Percentiles rank a stretch among this genome's conserved stretches.
phyloP scores from a whole-genome alignment of 1,284 basidiomycete genomes.

The Papiliotrema fonsecae region DNA sequence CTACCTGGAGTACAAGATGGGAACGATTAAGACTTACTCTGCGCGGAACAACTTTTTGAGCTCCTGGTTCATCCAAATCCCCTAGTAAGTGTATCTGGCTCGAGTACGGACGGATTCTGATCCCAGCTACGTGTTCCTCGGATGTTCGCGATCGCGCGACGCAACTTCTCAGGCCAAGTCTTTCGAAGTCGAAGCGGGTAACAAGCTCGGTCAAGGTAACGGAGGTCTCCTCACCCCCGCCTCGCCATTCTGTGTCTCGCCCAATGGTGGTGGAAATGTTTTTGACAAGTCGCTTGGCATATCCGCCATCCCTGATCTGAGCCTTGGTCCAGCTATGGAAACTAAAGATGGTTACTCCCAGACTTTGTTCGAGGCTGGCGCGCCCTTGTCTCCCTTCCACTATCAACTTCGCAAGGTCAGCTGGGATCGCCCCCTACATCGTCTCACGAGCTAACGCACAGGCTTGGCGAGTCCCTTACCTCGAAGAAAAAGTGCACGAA shows the following conservation, averaged over 20 bases:
- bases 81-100: constrained; percentile 38
- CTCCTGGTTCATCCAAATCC: constrained; percentile 64
- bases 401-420: constrained; percentile 61
- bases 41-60: constrained; percentile 68
- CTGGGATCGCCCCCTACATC: constrained; percentile 2
- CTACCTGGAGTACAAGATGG: constrained; percentile 77
- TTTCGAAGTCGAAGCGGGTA: constrained; percentile 68
- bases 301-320: constrained; percentile 48
- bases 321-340: constrained; percentile 39
- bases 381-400: constrained; percentile 68
- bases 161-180: constrained; percentile 59
- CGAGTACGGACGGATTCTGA: constrained; percentile 33
- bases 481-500: constrained; percentile 66
- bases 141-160: constrained; percentile 63
- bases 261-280: constrained; percentile 33
- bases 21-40: constrained; percentile 68
- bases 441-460: constrained; percentile 28
- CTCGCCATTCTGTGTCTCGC: constrained; percentile 49
- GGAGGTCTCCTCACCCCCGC: constrained; percentile 47
- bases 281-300: constrained; percentile 36
- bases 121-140: constrained; percentile 70
- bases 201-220: constrained; percentile 53
- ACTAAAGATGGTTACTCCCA: constrained; percentile 32
- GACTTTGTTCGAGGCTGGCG: constrained; percentile 53
- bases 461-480: constrained; percentile 71